Base-by-base conservation (phyloP, 2,329 filamentous ascomycete species). In the Fusarium pilosicola region DNA sequence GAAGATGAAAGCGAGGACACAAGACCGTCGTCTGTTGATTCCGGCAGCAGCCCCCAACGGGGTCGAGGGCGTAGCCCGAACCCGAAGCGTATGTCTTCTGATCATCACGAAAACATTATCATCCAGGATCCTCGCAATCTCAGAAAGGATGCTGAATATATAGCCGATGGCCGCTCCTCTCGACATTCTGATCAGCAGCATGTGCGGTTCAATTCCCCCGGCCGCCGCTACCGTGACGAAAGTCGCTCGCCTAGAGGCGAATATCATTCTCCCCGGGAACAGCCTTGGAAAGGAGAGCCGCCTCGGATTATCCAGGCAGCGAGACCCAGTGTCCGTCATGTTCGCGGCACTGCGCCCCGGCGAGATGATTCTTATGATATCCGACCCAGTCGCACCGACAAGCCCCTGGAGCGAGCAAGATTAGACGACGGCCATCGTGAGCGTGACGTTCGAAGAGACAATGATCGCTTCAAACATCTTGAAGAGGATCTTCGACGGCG, bases 271-370 rank as follows among this genome's bases (percentile, higher is more conserved):
- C 36, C 39, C n/a, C 60, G 38, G 18, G 71, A 77, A 30, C 62
- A 63, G 48, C 32, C 70, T 20, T 54, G 68, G n/a, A 65, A 65
- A 42, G 65, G 38, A 32, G 55, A 52, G 11, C 49, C 61, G 32
- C 74, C 74, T 36, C 74, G 71, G 11, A 73, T 78, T 57, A 54
- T 77, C 15, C 74, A 78, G 55, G 46, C 44, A 36, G 41, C 51
- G 51, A 45, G 59, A 54, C n/a, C 42, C 17, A 44, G 58, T 26
- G 56, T 74, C 36, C 76, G 76, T 4, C 68, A 67, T 28, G 71
- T 78, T 18, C 61, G 69, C 42, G 58, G 62, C 11, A 69, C 61
- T n/a, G 49, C 69, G 56, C 55, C 64, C 26, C 71, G 72, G 54
- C 75, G 65, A 38, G 70, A 75, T 46, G 51, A 74, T 20, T 55